Conservation (phyloP, 371 early-diverging fungal species). For the Haplosporangium sp. region DNA sequence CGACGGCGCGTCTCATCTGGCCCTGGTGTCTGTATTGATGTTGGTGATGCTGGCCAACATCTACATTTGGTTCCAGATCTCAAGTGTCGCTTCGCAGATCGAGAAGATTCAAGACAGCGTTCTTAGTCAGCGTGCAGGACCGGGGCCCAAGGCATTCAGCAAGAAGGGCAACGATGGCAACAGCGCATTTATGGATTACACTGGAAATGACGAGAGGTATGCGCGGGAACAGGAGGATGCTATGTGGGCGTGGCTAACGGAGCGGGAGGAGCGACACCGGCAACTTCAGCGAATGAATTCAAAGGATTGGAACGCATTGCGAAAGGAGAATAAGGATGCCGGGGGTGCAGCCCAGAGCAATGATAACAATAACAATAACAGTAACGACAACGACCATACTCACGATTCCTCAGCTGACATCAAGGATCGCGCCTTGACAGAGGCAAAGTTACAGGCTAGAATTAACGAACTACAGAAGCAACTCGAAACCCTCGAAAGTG, state of each 20-base stretch:
- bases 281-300: slow-evolving; percentile 17
- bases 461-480: slow-evolving; percentile 45
- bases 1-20: slow-evolving; percentile 24
- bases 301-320: slow-evolving; percentile 8
- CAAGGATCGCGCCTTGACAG: slow-evolving; percentile 15
- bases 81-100: slow-evolving; percentile 46
- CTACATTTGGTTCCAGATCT: slow-evolving; percentile 47
- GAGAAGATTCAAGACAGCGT: slow-evolving; percentile 38
- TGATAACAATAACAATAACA: slow-evolving; percentile 3
- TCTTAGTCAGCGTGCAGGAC: not conserved
- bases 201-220: slow-evolving; percentile 7
- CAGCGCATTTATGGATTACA: slow-evolving; percentile 1
- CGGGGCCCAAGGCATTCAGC: not conserved
- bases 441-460: slow-evolving; percentile 32
- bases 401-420: not conserved
- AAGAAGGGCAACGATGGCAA: not conserved
- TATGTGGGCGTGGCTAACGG: slow-evolving; percentile 51
- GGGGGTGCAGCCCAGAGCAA: not conserved
- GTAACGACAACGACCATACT: slow-evolving; percentile 7
- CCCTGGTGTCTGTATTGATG: slow-evolving; percentile 22
- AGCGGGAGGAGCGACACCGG: slow-evolving; percentile 31
- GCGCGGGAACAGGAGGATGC: slow-evolving; percentile 36
- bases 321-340: slow-evolving; percentile 4
- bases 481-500: slow-evolving; percentile 32
- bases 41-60: slow-evolving; percentile 45